Base-by-base conservation (phyloP, 768 basidiomycete genomes). In the Hypsizygus marmoreus region DNA sequence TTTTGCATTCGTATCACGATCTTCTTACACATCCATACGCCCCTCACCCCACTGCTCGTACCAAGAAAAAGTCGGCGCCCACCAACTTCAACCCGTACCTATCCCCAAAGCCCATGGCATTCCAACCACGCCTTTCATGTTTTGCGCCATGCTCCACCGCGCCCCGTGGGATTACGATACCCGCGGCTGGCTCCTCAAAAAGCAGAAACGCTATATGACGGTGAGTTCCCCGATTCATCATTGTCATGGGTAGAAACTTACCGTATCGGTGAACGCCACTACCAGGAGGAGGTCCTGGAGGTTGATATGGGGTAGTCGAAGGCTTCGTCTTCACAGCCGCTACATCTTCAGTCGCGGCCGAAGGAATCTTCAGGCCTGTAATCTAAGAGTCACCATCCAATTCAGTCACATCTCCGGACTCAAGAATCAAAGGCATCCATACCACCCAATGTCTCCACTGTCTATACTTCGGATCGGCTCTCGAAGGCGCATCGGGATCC, bases 371-470 rank as follows among this genome's bases (percentile, higher is more conserved):
- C 14, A 72, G 32, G 2, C 71, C 71, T n/a, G 68, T 64, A 19
- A 73, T 57, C 70, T 72, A 40, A 3, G 17, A 7, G 26, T 12
- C 19, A 35, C n/a, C 16, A 57, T 32, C 58, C 32, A 50, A 11
- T 14, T 13, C 23, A 19, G 12, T 19, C 22, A 32, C 17, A 50
- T 17, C 26, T n/a, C n/a, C n/a, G n/a, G n/a, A n/a, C n/a, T n/a
- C n/a, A n/a, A 31, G n/a, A 35, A 22, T 25, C 34, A 26, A 29
- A 11, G n/a, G 35, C 14, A 13, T 13, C 54, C 72, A 58, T 49
- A 81, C 77, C 26, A 82, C 62, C 80, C 79, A 81, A 45, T 82
- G 81, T 34, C 80, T 69, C 68, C 77, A 82, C 49, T 80, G 58
- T 1, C 73, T 66, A 57, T 66, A 77, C 52, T 69, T 76, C 1